Evolutionary conservation across 305 asterid species (phyloP), one percentile per base, ranked within the genome.

Genomic region (Fraxinus dipetala): DNA sequence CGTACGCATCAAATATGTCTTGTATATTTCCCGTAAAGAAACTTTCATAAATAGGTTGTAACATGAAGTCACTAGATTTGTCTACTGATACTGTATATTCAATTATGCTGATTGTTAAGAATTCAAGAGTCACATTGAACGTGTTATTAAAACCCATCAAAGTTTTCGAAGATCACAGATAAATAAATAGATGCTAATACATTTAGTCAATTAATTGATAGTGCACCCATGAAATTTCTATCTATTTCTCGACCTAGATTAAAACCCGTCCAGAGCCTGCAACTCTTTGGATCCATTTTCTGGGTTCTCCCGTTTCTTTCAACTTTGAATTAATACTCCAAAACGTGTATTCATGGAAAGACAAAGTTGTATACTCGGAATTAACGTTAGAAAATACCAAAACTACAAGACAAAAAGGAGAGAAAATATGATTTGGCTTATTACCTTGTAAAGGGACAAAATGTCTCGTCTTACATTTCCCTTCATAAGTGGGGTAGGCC

Each of bases 211-310:
- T 56, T 56, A 56, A 54, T 56, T 56, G 65, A 14, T 14, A n/a
- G 18, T 54, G 20, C 18, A 54, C 16, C 56, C n/a, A 45, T 45
- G 56, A 45, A 43, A 43, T 43, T 43, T 43, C 59, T 48, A 48
- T 51, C 63, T 6, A 51, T 4, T 4, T 51, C 22, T 51, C 2
- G 63, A 51, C 63, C 20, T 16, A 16, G 63, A 51, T 51, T 20
- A 59, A 18, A 59, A 18, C 30, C 24, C 67, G 54, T 75, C 77
- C 31, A 11, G 22, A 61, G 84, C 80, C 80, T 38, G 76, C 84
- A 38, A 31, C 10, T 40, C 10, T 10, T 13, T 51, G 5, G 32
- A 65, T 28, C 8, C 24, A 13, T 3, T 13, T 11, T 22, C 32
- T 10, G 43, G 1, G 75, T 70, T 34, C 18, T 18, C 72, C 48